A percentile compares a stretch with the other conserved stretches of the same genome.
Conservation (phyloP, 2,329 filamentous ascomycete genomes). For the Diaporthe nobilis region DNA sequence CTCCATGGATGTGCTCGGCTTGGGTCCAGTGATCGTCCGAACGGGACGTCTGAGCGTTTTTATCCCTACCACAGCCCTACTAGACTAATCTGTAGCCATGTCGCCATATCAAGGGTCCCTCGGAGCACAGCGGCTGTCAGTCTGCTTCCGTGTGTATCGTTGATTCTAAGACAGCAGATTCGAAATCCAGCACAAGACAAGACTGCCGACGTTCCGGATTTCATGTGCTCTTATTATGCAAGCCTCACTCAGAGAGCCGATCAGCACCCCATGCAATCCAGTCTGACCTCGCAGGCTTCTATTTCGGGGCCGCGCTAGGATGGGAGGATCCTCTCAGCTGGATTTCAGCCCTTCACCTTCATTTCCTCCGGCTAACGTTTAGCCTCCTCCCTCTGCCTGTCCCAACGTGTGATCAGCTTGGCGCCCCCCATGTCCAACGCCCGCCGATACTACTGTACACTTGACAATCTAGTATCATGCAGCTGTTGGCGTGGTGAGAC, state of each 20-base stretch:
- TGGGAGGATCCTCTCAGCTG: conserved; percentile 37
- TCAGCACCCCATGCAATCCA: conserved; percentile 10
- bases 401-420: conserved; percentile 31
- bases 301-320: conserved; percentile 31
- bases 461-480: conserved; percentile 31
- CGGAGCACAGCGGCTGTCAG: neutral
- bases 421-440: conserved; percentile 31
- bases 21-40: conserved; percentile 25
- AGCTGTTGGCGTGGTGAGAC: conserved; percentile 32
- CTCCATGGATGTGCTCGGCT: conserved; percentile 12
- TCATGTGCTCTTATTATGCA: neutral
- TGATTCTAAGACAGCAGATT: neutral
- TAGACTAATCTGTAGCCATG: conserved; percentile 1
- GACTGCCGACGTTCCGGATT: neutral
- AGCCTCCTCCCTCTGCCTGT: conserved; percentile 17
- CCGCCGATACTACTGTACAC: conserved; percentile 5
- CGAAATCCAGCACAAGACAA: neutral
- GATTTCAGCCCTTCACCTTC: conserved; percentile 32
- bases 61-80: conserved; percentile 31
- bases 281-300: conserved; percentile 20
- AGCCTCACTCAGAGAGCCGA: neutral
- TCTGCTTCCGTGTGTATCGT: neutral
- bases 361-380: conserved; percentile 17
- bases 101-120: conserved; percentile 13
- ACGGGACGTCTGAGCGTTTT: conserved; percentile 13